Evolutionary conservation across 2,329 filamentous ascomycete species (phyloP), one percentile per base, ranked within the genome.

Genomic region (Coccinonectria pachysandricola): DNA sequence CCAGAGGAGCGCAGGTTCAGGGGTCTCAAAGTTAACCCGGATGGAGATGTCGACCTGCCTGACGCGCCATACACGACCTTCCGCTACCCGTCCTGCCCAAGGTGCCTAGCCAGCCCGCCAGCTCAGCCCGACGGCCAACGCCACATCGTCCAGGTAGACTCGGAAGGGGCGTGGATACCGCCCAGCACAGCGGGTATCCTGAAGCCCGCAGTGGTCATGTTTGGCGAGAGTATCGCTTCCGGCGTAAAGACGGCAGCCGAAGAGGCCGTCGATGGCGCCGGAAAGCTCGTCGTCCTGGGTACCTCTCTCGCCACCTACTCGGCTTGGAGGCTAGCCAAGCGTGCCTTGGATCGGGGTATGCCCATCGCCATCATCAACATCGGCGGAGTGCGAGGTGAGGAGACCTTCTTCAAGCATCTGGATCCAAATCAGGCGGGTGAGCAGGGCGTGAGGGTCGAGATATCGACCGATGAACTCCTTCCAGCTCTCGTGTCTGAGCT

Each of bases 201-300:
- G 29, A 96, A 96, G 49, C 91, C 91, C 4, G 83, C 83, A 1
- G 87, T 98, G 3, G 77, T 87, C 43, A 95, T 96, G 85, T 96
- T 96, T 52, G 91, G 91, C 10, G 91, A 96, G 56, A 87, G 75
- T 33, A 93, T 96, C 25, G 63, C 71, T 0, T 54, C 58, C 2
- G 46, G 57, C 2, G 76, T 87, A 18, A 95, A 92, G 52, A 53
- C 60, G 2, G 75, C 75, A 0, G 88, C 87, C 2, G 87, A 96
- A 48, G 59, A 73, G 15, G 80, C 81, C 8, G 74, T 96, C 25
- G 83, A 95, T 45, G 67, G 68, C 15, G 81, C 85, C 2, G 75
- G 75, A 5, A 72, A 74, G 32, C 56, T 96, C 18, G 62, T 96
- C 12, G 70, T 96, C 7, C 54, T 96, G 10, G 91, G 87, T 4